These are phyloP conservation scores for Micractinium conductrix DNA, from an alignment of 139 green algal genomes.

Conservation along the genomic window DNA sequence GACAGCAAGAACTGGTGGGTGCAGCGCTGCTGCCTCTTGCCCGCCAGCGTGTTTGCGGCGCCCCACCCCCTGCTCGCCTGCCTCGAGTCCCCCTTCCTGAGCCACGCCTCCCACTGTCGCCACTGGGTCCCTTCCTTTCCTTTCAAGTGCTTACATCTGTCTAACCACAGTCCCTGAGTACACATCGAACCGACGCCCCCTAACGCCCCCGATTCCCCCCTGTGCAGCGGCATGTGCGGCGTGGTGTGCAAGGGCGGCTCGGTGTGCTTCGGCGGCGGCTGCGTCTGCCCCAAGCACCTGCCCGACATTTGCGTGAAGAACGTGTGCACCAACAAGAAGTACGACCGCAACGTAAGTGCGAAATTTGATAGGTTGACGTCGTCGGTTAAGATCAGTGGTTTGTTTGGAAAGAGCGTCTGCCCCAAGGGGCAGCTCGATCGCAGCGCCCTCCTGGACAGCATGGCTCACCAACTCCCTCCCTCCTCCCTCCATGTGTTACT, in stretches of 20 bases:
- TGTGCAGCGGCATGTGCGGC: neutral
- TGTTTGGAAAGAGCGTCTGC: too few species aligned
- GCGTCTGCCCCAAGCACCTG: neutral
- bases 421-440: too few species aligned
- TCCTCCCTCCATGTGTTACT: neutral
- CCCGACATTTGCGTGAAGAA: neutral
- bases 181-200: too few species aligned
- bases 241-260: neutral
- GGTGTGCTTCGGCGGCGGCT: conserved; percentile 1
- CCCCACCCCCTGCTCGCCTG: too few species aligned
- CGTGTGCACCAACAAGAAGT: neutral
- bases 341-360: neutral
- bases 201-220: too few species aligned
- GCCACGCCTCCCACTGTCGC: neutral
- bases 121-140: neutral
- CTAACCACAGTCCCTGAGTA: too few species aligned
- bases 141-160: too few species aligned
- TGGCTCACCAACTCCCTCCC: neutral
- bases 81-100: too few species aligned
- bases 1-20: neutral
- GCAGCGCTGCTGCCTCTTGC: neutral
- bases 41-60: too few species aligned
- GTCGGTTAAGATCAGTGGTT: too few species aligned
- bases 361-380: too few species aligned
- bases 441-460: too few species aligned